Base-by-base conservation (phyloP, 495 filamentous ascomycete genomes). In the Delitschia confertaspora region DNA sequence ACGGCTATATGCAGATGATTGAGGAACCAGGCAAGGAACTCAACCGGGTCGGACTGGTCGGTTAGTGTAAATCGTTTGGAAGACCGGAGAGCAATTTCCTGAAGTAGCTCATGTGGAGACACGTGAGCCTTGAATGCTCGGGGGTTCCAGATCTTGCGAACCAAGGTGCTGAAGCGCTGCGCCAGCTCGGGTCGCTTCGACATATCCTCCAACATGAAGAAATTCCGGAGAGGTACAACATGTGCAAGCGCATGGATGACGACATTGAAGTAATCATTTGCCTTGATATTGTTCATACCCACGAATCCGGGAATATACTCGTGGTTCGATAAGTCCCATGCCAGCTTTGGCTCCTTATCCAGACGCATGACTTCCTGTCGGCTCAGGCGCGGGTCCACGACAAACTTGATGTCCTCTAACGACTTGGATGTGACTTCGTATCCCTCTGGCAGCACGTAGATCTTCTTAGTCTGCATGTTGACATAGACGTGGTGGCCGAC, bases 211-310 rank as follows among this genome's bases (percentile, higher is more conserved):
- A 95, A 76, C 58, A 99, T 79, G 64, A 95, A 80, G 65, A 76
- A 95, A 59, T 96, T 95, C 23, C 93, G 82, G 37, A 99, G 71
- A 1, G 93, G 91, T 4, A 78, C 64, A 17, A 95, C 85, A 65
- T 99, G 91, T 1, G 88, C 80, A 10, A 99, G 72, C 9, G 91
- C 79, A 57, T 99, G 93, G n/a, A 91, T 79, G 5, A 95, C 77
- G 5, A 95, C 89, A 58, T 99, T 99, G 53, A 96, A 72, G 64
- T 96, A 99, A 65, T 99, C 91, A 65, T 99, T 99, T 35, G 85
- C 86, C 62, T 99, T 99, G 70, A 99, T 96, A 62, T 99, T 95
- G 69, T 99, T 96, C 81, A 99, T 87, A 47, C 91, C 91, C 49
- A 99, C 88, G 60, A 94, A 99, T 3, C 91, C 80, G 69, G 60